Evolutionary conservation across 1,139 yeast genomes (phyloP).

Genomic region (Taiozyma onychis): DNA sequence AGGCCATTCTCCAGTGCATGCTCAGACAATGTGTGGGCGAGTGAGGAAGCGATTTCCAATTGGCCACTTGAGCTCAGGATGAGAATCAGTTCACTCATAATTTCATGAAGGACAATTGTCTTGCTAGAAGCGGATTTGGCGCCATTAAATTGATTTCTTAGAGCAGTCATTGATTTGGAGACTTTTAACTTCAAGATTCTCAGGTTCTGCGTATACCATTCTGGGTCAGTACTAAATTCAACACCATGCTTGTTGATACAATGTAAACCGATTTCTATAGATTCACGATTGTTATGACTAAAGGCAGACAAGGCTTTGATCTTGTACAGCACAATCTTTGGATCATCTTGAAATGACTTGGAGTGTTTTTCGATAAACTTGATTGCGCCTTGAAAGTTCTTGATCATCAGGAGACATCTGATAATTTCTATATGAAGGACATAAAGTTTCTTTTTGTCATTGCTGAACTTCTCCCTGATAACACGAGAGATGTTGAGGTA

Average conservation of each 20-base stretch:
- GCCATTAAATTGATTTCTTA: slow-evolving; percentile 30
- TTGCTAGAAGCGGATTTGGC: slow-evolving; percentile 29
- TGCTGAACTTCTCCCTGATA: slow-evolving; percentile 2
- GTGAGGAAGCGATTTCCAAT: slow-evolving; percentile 20
- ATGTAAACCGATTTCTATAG: slow-evolving; percentile 32
- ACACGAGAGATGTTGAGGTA: slow-evolving; percentile 7
- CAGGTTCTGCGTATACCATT: slow-evolving; percentile 25
- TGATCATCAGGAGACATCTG: slow-evolving; percentile 10
- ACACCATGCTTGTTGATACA: slow-evolving; percentile 30
- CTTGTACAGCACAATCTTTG: slow-evolving; percentile 26
- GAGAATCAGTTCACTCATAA: slow-evolving; percentile 37
- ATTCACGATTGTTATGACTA: slow-evolving; percentile 27
- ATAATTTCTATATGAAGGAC: slow-evolving; percentile 12
- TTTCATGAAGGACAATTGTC: slow-evolving; percentile 35
- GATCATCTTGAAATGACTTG: slow-evolving; percentile 10
- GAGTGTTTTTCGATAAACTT: slow-evolving; percentile 11
- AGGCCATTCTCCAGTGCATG: slow-evolving; percentile 29
- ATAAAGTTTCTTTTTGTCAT: slow-evolving; percentile 1
- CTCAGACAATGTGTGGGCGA: slow-evolving; percentile 26
- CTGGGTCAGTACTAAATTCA: slow-evolving; percentile 25
- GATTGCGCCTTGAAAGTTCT: slow-evolving; percentile 7
- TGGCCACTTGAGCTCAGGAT: slow-evolving; percentile 25
- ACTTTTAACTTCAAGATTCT: slow-evolving; percentile 28
- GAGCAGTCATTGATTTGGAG: slow-evolving; percentile 40
- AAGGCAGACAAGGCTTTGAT: slow-evolving; percentile 36